These are phyloP conservation scores for Diospyros lotus DNA, from an alignment of 148 eudicot species.

Conservation along the genomic window DNA sequence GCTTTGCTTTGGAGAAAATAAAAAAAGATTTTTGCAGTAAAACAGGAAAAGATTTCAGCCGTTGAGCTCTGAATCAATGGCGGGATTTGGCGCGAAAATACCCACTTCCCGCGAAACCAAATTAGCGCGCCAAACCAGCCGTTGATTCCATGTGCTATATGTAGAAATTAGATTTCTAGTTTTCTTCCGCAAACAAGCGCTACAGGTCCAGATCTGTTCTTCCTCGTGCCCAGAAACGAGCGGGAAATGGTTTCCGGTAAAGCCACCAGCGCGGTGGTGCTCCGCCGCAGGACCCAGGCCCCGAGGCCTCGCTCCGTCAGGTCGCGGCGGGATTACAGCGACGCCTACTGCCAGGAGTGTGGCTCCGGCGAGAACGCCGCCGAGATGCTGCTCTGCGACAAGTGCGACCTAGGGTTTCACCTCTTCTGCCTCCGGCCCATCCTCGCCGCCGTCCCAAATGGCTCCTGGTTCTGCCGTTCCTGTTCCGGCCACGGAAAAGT, in stretches of 20 bases:
- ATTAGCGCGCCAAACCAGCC: conserved; percentile 1
- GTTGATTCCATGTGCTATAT: too few relatives aligned
- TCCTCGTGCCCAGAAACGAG: background rate
- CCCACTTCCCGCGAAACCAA: conserved; percentile 18
- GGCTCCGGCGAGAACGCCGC: conserved; percentile 51
- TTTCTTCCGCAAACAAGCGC: too few relatives aligned
- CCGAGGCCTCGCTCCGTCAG: conserved; percentile 24
- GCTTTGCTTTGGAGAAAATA: too few relatives aligned
- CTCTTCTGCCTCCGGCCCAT: conserved; percentile 76
- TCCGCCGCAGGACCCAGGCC: conserved; percentile 44
- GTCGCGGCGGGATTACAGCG: conserved; percentile 23
- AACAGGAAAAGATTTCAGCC: too few relatives aligned
- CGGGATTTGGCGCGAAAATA: conserved; percentile 10
- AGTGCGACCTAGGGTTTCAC: conserved; percentile 79
- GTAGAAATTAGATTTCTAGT: too few relatives aligned
- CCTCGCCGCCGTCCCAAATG: conserved; percentile 63
- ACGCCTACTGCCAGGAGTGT: conserved; percentile 58
- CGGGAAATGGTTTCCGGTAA: background rate
- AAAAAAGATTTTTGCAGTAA: too few relatives aligned
- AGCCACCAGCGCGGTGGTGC: conserved; percentile 4
- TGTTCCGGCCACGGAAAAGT: conserved; percentile 39
- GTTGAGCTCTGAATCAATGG: too few relatives aligned
- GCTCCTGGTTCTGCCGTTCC: conserved; percentile 68
- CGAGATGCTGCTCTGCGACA: conserved; percentile 63
- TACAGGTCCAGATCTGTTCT: too few relatives aligned